Conservation (phyloP, 306 rosid species). For the Trifolium subterraneum region DNA sequence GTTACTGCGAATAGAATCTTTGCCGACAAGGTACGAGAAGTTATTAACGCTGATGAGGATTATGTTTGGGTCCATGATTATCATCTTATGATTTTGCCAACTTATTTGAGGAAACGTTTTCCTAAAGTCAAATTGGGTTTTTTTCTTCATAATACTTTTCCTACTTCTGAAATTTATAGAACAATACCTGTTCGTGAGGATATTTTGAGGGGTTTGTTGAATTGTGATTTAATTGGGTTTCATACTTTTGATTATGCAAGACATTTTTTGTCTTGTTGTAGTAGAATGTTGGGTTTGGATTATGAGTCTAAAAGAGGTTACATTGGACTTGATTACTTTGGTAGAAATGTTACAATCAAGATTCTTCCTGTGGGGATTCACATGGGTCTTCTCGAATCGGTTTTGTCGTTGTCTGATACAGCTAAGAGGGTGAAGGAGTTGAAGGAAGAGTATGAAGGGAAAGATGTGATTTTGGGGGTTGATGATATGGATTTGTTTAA, state of each 20-base stretch:
- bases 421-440: slow-evolving; percentile 50
- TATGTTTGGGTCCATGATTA: slow-evolving; percentile 81
- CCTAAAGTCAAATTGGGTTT: slow-evolving; percentile 66
- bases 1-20: slow-evolving; percentile 64
- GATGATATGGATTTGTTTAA: slow-evolving; percentile 81
- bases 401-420: slow-evolving; percentile 47
- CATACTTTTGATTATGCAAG: slow-evolving; percentile 80
- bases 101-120: slow-evolving; percentile 57
- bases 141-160: slow-evolving; percentile 68
- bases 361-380: slow-evolving; percentile 72
- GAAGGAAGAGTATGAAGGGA: slow-evolving; percentile 51
- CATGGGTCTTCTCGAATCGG: slow-evolving; percentile 62
- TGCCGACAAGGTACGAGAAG: slow-evolving; percentile 66
- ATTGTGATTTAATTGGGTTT: slow-evolving; percentile 77
- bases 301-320: slow-evolving; percentile 76
- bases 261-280: slow-evolving; percentile 74
- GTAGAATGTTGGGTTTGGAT: slow-evolving; percentile 76
- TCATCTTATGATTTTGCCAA: slow-evolving; percentile 75
- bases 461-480: slow-evolving; percentile 62
- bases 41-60: slow-evolving; percentile 67
- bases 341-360: slow-evolving; percentile 71
- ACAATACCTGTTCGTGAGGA: slow-evolving; percentile 68
- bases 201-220: slow-evolving; percentile 56
- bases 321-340: slow-evolving; percentile 72
- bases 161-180: slow-evolving; percentile 67